These are phyloP conservation scores for Nicotiana knightiana DNA, from an alignment of 257 asterid species.

Conservation along the genomic window DNA sequence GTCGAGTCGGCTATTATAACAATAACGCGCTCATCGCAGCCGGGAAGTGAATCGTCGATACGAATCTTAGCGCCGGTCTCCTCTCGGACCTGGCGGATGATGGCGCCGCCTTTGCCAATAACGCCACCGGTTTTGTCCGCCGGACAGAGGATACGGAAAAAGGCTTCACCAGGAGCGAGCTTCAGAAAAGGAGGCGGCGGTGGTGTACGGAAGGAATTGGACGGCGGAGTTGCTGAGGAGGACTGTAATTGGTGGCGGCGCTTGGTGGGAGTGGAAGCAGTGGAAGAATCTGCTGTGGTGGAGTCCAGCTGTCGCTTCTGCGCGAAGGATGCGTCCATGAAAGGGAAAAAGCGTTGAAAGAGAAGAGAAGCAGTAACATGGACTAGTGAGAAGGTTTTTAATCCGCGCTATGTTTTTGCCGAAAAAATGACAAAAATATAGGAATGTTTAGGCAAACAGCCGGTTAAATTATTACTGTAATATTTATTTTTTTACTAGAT, in stretches of 20 bases:
- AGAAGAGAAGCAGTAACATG: not conserved
- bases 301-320: constrained; percentile 5
- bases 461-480: no score
- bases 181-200: constrained; percentile 4
- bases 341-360: not conserved
- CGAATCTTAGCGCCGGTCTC: constrained; percentile 21
- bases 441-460: no score
- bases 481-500: no score
- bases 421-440: no score
- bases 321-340: constrained; percentile 3
- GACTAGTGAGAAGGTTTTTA: not conserved
- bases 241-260: constrained; percentile 18
- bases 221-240: constrained; percentile 11
- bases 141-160: constrained; percentile 21
- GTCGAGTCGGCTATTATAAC: constrained; percentile 12
- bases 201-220: constrained; percentile 1
- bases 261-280: not conserved
- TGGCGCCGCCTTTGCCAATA: constrained; percentile 18
- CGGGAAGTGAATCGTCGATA: constrained; percentile 10
- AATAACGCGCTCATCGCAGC: constrained; percentile 14
- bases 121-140: constrained; percentile 13
- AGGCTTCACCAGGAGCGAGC: constrained; percentile 9
- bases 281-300: not conserved
- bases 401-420: no score
- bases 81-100: constrained; percentile 11